Conservation (phyloP, 2,329 filamentous ascomycete genomes). For the Scolecobasidium constrictum region DNA sequence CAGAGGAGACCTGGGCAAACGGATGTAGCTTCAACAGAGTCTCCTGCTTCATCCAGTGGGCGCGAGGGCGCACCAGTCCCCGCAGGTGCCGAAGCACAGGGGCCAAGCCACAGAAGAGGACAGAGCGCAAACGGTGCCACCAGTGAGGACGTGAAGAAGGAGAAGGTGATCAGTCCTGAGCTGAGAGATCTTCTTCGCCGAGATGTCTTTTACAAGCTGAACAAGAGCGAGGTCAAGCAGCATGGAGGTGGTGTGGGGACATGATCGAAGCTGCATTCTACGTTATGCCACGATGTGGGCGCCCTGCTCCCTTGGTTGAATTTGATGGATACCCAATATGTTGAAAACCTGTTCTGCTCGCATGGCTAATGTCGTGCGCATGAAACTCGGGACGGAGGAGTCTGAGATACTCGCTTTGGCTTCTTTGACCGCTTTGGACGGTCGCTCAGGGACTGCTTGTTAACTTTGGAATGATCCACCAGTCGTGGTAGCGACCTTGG, state of each 20-base stretch:
- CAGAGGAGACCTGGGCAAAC: slow-evolving; percentile 34
- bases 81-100: slow-evolving; percentile 12
- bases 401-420: too few relatives aligned
- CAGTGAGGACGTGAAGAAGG: slow-evolving; percentile 25
- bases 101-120: not conserved
- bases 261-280: too few relatives aligned
- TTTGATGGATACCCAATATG: too few relatives aligned
- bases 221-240: slow-evolving; percentile 33
- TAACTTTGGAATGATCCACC: slow-evolving; percentile 34
- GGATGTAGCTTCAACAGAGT: not conserved
- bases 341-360: too few relatives aligned
- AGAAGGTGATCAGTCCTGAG: slow-evolving; percentile 48
- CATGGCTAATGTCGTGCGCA: too few relatives aligned
- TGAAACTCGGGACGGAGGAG: too few relatives aligned
- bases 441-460: too few relatives aligned
- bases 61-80: slow-evolving; percentile 7
- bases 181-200: slow-evolving; percentile 50
- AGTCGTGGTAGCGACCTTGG: slow-evolving; percentile 30
- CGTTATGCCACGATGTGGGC: too few relatives aligned
- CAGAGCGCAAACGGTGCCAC: not conserved
- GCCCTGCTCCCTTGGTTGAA: too few relatives aligned
- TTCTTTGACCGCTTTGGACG: too few relatives aligned
- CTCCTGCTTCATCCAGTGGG: not conserved
- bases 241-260: slow-evolving; percentile 29
- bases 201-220: slow-evolving; percentile 43